A percentile compares a stretch with the other conserved stretches of the same genome.
Conservation (phyloP, 192 early-diverging fungal genomes). For the Coemansia sp. region DNA sequence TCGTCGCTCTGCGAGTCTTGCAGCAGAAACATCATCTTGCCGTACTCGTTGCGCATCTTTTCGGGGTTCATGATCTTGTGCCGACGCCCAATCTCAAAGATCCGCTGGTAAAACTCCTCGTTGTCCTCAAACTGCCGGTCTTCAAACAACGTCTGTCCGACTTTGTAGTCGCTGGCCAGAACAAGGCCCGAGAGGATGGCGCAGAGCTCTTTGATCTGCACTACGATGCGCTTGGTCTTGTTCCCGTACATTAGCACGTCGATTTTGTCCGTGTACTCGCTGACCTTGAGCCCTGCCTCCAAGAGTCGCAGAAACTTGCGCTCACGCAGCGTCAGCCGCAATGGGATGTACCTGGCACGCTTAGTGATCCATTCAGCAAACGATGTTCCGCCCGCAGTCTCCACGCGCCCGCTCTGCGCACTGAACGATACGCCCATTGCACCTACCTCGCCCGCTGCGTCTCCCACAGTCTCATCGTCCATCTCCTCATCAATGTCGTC, state of each 20-base stretch:
- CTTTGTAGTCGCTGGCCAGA: constrained; percentile 77
- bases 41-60: constrained; percentile 94
- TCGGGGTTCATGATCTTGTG: constrained; percentile 95
- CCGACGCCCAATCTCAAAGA: constrained; percentile 70
- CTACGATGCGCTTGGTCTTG: constrained; percentile 87
- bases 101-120: constrained; percentile 74
- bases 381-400: constrained; percentile 53
- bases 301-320: constrained; percentile 91
- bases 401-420: constrained; percentile 37
- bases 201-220: constrained; percentile 95
- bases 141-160: constrained; percentile 76
- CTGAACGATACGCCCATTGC: constrained; percentile 51
- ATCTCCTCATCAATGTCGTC: constrained; percentile 7
- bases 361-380: constrained; percentile 83
- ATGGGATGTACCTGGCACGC: constrained; percentile 90
- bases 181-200: constrained; percentile 91
- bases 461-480: background rate
- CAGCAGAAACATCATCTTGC: constrained; percentile 94
- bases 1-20: constrained; percentile 73
- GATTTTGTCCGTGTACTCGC: constrained; percentile 85
- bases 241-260: constrained; percentile 76
- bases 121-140: constrained; percentile 71
- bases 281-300: constrained; percentile 91
- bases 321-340: constrained; percentile 87
- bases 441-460: constrained; percentile 26